Base-by-base conservation (phyloP, 139 green algal species). In the Edaphochlamys debaryana region DNA sequence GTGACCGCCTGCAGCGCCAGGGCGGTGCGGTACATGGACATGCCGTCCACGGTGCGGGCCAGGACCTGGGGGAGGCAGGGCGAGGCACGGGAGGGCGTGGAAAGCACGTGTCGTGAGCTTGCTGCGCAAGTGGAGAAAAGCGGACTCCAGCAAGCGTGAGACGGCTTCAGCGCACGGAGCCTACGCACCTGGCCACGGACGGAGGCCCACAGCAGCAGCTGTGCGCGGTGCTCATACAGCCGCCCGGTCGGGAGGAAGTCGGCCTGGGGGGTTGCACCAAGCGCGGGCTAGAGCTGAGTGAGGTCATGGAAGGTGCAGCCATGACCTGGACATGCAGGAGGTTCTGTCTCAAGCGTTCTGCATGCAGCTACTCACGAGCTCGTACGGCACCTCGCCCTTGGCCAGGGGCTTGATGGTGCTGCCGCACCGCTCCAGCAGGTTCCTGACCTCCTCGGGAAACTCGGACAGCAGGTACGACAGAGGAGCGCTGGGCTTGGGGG, bases 151-250 rank as follows among this genome's bases (percentile, higher is more conserved):
- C n/a, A n/a, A n/a, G n/a, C n/a, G n/a, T n/a, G n/a, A n/a, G n/a
- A n/a, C n/a, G n/a, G n/a, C n/a, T n/a, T n/a, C n/a, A n/a, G n/a
- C n/a, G n/a, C n/a, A n/a, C n/a, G n/a, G n/a, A n/a, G n/a, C n/a
- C n/a, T n/a, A n/a, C n/a, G n/a, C n/a, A 58, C 89, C 87, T 98
- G 95, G 30, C 93, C 93, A 7, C 95, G 82, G 87, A 95, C 93
- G n/a, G 91, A 95, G 36, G 95, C 94, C 95, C 95, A 98, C 76
- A 95, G 81, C 84, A 94, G 93, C 83, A 98, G 79, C 79, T 98
- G 87, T 70, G 87, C 90, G 78, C 90, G 86, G 60, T 91, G 82
- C 32, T 81, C 48, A 66, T 91, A 78, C 69, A 91, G 69, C 36
- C 62, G 45, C 37, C 85, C 86, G 42, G 54, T 56, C 30, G 82